A percentile compares a stretch with the other conserved stretches of the same genome.
Evolutionary conservation across 2,329 filamentous ascomycete genomes (phyloP).

Genomic region (Chaetomium olivaceum): DNA sequence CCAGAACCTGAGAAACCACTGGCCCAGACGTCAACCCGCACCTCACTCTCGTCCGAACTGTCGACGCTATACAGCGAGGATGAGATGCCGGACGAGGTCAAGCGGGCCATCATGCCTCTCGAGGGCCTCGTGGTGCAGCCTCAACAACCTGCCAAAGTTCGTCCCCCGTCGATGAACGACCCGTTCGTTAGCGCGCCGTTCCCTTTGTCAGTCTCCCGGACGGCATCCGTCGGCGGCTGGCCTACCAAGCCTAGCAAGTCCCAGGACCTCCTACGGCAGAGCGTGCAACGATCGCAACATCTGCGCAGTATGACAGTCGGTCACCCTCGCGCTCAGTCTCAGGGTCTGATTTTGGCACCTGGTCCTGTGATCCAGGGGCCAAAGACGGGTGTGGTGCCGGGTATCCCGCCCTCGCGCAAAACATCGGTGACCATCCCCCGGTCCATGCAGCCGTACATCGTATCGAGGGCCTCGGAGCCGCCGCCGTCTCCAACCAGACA

Average conservation of each 20-base stretch:
- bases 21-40: slow-evolving; percentile 39
- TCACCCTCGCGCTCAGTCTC: slow-evolving; percentile 6
- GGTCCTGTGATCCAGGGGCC: neutral
- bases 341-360: slow-evolving; percentile 14
- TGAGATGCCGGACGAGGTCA: slow-evolving; percentile 44
- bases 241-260: slow-evolving; percentile 15
- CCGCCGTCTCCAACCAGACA: slow-evolving; percentile 13
- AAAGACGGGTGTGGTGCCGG: neutral
- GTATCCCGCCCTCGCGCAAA: slow-evolving; percentile 9
- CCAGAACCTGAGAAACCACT: slow-evolving; percentile 21
- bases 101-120: slow-evolving; percentile 22
- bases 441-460: slow-evolving; percentile 14
- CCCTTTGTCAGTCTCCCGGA: slow-evolving; percentile 14
- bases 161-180: slow-evolving; percentile 18
- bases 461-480: slow-evolving; percentile 8
- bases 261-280: slow-evolving; percentile 23
- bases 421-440: slow-evolving; percentile 12
- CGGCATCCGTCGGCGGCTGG: slow-evolving; percentile 14
- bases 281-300: slow-evolving; percentile 18
- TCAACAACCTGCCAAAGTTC: slow-evolving; percentile 15
- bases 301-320: slow-evolving; percentile 22
- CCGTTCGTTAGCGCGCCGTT: slow-evolving; percentile 18
- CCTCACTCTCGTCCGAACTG: slow-evolving; percentile 53
- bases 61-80: slow-evolving; percentile 60
- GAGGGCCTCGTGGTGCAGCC: slow-evolving; percentile 21